phyloP scores from a whole-genome alignment of 2,329 filamentous ascomycete genomes.

The Calonectria multiphialidica region DNA sequence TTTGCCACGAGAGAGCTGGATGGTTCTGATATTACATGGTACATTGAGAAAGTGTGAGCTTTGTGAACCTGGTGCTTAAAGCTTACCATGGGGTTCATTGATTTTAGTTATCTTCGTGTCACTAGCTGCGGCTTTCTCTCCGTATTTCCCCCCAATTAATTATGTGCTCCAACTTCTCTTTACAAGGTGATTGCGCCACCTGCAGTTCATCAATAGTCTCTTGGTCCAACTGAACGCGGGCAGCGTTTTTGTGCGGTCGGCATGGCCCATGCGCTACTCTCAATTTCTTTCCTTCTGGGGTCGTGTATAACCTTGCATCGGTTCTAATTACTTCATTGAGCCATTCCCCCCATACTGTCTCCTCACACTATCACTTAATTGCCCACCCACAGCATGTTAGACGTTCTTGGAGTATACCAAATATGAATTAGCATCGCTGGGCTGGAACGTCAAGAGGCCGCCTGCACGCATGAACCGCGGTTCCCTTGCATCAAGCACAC shows the following conservation, averaged over 20 bases:
- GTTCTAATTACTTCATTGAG: background rate
- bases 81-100: no score
- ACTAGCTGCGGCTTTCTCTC: no score
- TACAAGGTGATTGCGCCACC: no score
- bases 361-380: background rate
- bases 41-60: background rate
- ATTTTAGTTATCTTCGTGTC: no score
- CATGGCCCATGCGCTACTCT: background rate
- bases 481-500: no score
- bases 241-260: background rate
- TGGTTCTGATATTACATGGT: background rate
- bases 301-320: background rate
- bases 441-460: no score
- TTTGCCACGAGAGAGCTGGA: background rate
- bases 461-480: no score
- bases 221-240: background rate
- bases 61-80: background rate
- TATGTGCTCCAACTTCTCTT: no score
- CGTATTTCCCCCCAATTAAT: no score
- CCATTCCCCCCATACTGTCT: background rate
- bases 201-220: background rate
- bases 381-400: background rate
- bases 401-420: background rate
- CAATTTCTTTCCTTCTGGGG: background rate
- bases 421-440: background rate